phyloP scores from a whole-genome alignment of 2,329 filamentous ascomycete genomes.

The Botrytis paeoniae region DNA sequence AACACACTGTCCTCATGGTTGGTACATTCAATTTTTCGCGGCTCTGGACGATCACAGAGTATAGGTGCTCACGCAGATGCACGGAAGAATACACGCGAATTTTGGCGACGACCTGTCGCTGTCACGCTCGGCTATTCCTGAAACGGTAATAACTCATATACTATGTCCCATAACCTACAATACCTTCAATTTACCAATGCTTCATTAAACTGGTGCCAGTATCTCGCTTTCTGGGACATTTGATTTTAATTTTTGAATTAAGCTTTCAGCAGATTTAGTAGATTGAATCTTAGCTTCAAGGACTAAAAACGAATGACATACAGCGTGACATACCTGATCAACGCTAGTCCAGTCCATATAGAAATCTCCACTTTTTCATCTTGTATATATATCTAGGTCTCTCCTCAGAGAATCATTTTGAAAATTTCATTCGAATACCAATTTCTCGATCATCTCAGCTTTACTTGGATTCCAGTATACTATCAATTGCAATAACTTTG shows the following conservation, averaged over 20 bases:
- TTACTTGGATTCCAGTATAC: too few species aligned
- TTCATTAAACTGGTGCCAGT: not conserved
- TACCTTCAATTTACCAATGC: not conserved
- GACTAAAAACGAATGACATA: not conserved
- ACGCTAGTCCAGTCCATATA: not conserved
- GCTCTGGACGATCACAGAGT: not conserved
- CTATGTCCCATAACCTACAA: not conserved
- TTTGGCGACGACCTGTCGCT: not conserved
- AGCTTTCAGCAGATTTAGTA: not conserved
- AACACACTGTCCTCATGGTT: not conserved
- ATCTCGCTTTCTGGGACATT: fast-evolving
- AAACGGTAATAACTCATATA: not conserved
- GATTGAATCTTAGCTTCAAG: not conserved
- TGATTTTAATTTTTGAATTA: fast-evolving
- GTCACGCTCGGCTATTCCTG: not conserved
- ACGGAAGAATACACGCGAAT: not conserved
- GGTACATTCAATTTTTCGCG: not conserved
- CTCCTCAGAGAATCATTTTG: too few species aligned
- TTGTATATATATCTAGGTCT: not conserved
- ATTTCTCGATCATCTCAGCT: too few species aligned
- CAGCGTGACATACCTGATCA: not conserved
- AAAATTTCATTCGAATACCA: not conserved
- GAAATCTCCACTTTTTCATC: not conserved
- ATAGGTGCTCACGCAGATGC: not conserved
- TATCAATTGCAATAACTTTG: too few species aligned